Base-by-base conservation (phyloP, 2,329 filamentous ascomycete species). In the Apiospora kogelbergensis region DNA sequence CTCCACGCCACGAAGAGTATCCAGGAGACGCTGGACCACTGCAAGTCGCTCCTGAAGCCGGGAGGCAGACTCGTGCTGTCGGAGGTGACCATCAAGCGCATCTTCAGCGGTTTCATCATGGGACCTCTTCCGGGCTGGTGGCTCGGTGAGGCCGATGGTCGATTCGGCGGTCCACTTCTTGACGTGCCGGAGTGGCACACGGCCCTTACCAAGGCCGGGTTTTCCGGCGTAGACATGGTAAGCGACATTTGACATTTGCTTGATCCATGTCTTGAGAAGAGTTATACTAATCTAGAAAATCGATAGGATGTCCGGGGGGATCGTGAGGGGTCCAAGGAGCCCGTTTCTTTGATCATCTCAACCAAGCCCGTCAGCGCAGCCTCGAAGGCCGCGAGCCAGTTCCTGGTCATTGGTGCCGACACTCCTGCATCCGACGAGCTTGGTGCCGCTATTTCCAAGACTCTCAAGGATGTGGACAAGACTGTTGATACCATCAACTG, bases 231-330 rank as follows among this genome's bases (percentile, higher is more conserved):
- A 2, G 71, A 44, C 41, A 67, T 68, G 68, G 40, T 42, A 42
- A 42, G 40, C 4, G 3, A 15, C 7, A 15, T 42, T 15, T 5
- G n/a, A n/a, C n/a, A n/a, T n/a, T n/a, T n/a, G n/a, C n/a, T n/a
- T n/a, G n/a, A n/a, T n/a, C n/a, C n/a, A n/a, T n/a, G n/a, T n/a
- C n/a, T n/a, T n/a, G n/a, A 22, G 24, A 22, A 15, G 20, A 37
- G 5, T n/a, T 24, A 11, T 37, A 20, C 20, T 20, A 60, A 24
- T 48, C 41, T 10, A 17, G 53, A 11, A 7, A n/a, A 3, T 42
- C 13, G 4, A 33, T 42, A 72, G 68, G 45, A 73, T 68, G 24
- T 68, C 72, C 65, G 13, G 71, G 15, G 53, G 1, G 53, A 60
- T 20, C 53, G 53, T 1, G 53, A 60, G 26, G 30, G 22, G 3